A percentile compares a stretch with the other conserved stretches of the same genome.
Evolutionary conservation across 495 filamentous ascomycete species (phyloP).

Genomic region (Penicillium canescens): DNA sequence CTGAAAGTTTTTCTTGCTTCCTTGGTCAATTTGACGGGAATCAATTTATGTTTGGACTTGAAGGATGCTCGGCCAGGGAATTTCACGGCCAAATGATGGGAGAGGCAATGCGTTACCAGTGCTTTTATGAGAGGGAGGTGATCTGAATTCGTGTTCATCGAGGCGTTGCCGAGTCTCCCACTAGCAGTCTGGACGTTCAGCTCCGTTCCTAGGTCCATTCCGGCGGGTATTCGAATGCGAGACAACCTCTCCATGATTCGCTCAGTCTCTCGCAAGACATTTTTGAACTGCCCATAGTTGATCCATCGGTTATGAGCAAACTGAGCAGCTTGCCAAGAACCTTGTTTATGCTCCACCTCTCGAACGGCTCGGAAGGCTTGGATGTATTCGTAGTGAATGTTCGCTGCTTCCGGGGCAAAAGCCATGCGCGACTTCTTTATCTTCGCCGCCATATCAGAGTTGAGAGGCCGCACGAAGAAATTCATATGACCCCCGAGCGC

Average conservation of each 20-base stretch:
- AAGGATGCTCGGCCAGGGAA: not conserved
- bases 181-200: constrained; percentile 15
- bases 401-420: constrained; percentile 50
- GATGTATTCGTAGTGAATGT: constrained; percentile 34
- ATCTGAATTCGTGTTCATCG: constrained; percentile 50
- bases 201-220: constrained; percentile 21
- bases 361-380: constrained; percentile 52
- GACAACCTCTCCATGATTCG: too few species aligned
- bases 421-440: constrained; percentile 33
- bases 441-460: constrained; percentile 1
- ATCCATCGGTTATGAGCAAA: constrained; percentile 25
- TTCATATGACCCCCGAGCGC: constrained; percentile 36
- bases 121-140: constrained; percentile 51
- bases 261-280: too few species aligned
- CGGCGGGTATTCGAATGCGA: not conserved
- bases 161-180: constrained; percentile 34
- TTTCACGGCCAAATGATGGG: constrained; percentile 24
- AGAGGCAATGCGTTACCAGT: constrained; percentile 46
- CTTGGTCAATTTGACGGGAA: too few species aligned
- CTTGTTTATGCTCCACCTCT: constrained; percentile 24
- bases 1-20: too few species aligned
- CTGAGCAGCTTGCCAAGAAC: constrained; percentile 22
- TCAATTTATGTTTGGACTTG: not conserved
- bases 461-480: constrained; percentile 45
- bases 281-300: too few species aligned